phyloP scores from a whole-genome alignment of 1,284 basidiomycete genomes.

The Tilletia setariae region DNA sequence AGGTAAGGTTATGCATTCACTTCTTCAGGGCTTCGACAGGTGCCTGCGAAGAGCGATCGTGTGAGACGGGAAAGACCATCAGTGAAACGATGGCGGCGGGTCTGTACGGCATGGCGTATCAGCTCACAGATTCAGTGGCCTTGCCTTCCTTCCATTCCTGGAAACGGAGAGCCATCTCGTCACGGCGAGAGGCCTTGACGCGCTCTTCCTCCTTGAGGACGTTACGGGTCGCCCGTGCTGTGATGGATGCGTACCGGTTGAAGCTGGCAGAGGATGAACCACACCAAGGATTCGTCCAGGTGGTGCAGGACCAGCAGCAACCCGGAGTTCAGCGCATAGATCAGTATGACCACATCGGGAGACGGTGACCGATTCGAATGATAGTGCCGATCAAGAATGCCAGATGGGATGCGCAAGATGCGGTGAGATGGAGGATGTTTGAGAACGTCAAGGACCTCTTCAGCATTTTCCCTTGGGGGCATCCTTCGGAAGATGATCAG shows the following conservation, averaged over 20 bases:
- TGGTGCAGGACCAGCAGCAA: no score
- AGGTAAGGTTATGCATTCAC: not conserved
- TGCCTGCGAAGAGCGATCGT: not conserved
- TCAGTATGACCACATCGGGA: not conserved
- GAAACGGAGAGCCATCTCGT: slow-evolving; percentile 54
- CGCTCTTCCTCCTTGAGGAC: slow-evolving; percentile 57
- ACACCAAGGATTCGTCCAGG: no score
- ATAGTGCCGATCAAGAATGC: no score
- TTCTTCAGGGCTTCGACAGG: slow-evolving; percentile 5
- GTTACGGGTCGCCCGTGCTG: slow-evolving; percentile 55
- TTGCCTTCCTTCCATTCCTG: slow-evolving; percentile 57
- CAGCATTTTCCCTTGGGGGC: not conserved
- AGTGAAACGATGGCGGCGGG: no score
- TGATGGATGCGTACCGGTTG: slow-evolving; percentile 57
- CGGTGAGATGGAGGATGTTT: slow-evolving; percentile 1
- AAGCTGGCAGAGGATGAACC: slow-evolving; percentile 49
- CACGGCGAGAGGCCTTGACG: slow-evolving; percentile 55
- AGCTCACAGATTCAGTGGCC: slow-evolving; percentile 51
- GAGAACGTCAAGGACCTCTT: not conserved
- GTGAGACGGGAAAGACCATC: not conserved
- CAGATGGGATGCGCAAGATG: no score
- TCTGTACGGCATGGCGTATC: not conserved
- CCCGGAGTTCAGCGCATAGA: not conserved
- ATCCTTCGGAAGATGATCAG: no score
- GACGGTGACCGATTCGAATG: no score